These are phyloP conservation scores for Tuctoria greenei DNA, from an alignment of 176 grass and related monocot species.

Conservation along the genomic window DNA sequence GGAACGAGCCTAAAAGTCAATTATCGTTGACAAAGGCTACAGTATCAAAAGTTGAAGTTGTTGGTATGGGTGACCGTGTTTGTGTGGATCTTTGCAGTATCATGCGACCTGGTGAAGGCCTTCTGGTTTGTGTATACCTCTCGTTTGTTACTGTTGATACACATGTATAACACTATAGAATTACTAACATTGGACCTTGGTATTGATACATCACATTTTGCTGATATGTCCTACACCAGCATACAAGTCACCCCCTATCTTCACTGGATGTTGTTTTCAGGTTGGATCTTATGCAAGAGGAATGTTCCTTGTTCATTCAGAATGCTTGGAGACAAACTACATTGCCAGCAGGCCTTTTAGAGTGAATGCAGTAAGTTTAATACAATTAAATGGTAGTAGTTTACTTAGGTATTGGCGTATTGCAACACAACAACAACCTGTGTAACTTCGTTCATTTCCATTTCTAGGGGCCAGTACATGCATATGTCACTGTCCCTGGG, in stretches of 20 bases:
- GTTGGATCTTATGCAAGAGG: slow-evolving; percentile 82
- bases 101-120: slow-evolving; percentile 88
- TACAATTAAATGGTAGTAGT: neutral
- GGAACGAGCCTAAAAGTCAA: slow-evolving; percentile 62
- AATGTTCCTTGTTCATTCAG: slow-evolving; percentile 93
- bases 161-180: neutral
- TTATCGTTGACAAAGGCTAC: slow-evolving; percentile 71
- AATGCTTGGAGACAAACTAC: slow-evolving; percentile 94
- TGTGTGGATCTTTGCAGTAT: slow-evolving; percentile 97
- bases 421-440: neutral
- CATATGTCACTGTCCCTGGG: slow-evolving; percentile 81
- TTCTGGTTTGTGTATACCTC: slow-evolving; percentile 74
- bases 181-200: neutral
- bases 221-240: neutral
- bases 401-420: neutral
- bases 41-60: slow-evolving; percentile 66
- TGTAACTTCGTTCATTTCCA: neutral
- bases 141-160: slow-evolving; percentile 6
- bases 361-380: slow-evolving; percentile 73
- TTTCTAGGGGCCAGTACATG: slow-evolving; percentile 82
- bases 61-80: slow-evolving; percentile 94
- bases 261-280: slow-evolving; percentile 41
- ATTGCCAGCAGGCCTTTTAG: slow-evolving; percentile 97
- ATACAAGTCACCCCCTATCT: neutral
- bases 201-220: neutral